Evolutionary conservation across 2,329 filamentous ascomycete genomes (phyloP).

Genomic region (Seiridium unicorne): DNA sequence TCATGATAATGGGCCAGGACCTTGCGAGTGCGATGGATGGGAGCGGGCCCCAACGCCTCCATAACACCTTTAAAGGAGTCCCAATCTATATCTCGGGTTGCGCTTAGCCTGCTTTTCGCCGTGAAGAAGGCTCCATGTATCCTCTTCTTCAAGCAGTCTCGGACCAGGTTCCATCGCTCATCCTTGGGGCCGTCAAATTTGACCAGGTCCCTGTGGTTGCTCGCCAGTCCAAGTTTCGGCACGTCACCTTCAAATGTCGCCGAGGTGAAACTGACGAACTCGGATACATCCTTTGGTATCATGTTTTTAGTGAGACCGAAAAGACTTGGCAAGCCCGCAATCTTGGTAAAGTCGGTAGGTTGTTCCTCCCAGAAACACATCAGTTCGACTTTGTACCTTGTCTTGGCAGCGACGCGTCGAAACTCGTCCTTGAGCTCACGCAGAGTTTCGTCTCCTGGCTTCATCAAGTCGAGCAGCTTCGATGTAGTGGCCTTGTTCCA

Average conservation of each 20-base stretch:
- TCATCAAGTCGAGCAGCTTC: slow-evolving; percentile 38
- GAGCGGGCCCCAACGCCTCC: slow-evolving; percentile 30
- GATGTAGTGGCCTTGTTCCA: slow-evolving; percentile 30
- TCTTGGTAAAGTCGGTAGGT: slow-evolving; percentile 33
- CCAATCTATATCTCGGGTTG: slow-evolving; percentile 33
- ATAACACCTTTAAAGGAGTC: slow-evolving; percentile 29
- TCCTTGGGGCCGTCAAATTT: slow-evolving; percentile 41
- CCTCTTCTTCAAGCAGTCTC: slow-evolving; percentile 33
- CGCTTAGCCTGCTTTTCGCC: slow-evolving; percentile 35
- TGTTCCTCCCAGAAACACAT: slow-evolving; percentile 40
- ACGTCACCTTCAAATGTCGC: slow-evolving; percentile 33
- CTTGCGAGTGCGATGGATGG: slow-evolving; percentile 16
- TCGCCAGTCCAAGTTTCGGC: slow-evolving; percentile 31
- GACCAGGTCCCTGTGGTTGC: slow-evolving; percentile 37
- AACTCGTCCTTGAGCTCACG: slow-evolving; percentile 37
- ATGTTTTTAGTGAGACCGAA: slow-evolving; percentile 24
- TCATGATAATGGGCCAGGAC: neutral
- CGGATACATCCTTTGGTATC: slow-evolving; percentile 31
- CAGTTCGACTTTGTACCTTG: slow-evolving; percentile 33
- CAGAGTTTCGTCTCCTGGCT: slow-evolving; percentile 34
- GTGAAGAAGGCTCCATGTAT: slow-evolving; percentile 33
- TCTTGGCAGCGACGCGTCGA: slow-evolving; percentile 31
- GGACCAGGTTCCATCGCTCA: slow-evolving; percentile 32
- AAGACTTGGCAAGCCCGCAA: slow-evolving; percentile 29
- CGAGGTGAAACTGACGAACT: slow-evolving; percentile 39